phyloP scores from a whole-genome alignment of 2,329 filamentous ascomycete species.

The Botrytis medusae region DNA sequence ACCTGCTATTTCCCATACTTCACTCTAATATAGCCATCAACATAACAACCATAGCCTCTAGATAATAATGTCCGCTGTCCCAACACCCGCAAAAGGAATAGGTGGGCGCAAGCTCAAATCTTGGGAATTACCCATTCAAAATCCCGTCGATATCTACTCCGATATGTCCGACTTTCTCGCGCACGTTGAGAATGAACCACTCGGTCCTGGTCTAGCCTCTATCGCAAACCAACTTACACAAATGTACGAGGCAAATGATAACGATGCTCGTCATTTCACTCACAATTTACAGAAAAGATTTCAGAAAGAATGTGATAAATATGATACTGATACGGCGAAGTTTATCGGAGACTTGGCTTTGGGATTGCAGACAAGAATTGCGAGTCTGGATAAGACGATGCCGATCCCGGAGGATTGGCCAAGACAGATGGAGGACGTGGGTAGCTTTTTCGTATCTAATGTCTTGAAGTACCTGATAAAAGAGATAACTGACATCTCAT shows the following conservation, averaged over 20 bases:
- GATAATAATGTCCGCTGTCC: not conserved
- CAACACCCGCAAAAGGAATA: not conserved
- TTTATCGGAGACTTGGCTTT: not conserved
- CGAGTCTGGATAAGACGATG: constrained; percentile 2
- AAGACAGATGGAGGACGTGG: constrained; percentile 1
- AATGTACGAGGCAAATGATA: not conserved
- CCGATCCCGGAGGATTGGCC: not conserved
- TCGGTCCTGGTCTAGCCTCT: not conserved
- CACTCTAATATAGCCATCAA: not conserved
- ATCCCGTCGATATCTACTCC: not conserved
- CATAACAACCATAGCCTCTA: not conserved
- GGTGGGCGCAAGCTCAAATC: not conserved
- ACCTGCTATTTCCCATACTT: too few relatives aligned
- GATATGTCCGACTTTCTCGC: constrained; percentile 5
- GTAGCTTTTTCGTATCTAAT: not conserved
- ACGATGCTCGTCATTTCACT: not conserved
- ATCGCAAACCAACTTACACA: not conserved
- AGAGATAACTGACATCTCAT: not conserved
- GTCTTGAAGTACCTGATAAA: accelerated
- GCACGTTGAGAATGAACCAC: not conserved
- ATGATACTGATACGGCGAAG: not conserved
- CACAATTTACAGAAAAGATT: not conserved
- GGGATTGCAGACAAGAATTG: not conserved
- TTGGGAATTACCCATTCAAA: not conserved
- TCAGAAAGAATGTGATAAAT: not conserved